Evolutionary conservation across 192 early-diverging fungal genomes (phyloP).

Genomic region (Coemansia sp.): DNA sequence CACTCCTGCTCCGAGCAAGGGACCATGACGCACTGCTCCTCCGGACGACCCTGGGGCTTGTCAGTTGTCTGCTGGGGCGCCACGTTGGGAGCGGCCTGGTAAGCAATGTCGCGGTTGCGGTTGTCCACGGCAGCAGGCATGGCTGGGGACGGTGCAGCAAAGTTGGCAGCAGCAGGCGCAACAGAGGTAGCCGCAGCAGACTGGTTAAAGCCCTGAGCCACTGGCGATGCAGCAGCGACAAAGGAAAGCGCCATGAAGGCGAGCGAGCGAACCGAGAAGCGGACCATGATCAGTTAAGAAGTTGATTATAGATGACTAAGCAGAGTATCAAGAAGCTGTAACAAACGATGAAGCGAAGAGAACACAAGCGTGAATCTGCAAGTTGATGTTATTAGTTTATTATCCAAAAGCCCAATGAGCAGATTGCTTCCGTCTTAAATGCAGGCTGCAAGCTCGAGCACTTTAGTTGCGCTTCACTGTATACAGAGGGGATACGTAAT

Average conservation of each 20-base stretch:
- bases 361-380: background rate
- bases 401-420: background rate
- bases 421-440: background rate
- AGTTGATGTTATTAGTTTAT: background rate
- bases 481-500: background rate
- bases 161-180: conserved; percentile 16
- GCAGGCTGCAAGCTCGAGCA: background rate
- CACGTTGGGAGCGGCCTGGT: conserved; percentile 16
- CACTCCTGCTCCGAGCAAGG: conserved; percentile 46
- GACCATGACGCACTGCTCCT: conserved; percentile 27
- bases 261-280: conserved; percentile 40
- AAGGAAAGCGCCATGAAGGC: conserved; percentile 49
- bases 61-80: conserved; percentile 15
- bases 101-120: conserved; percentile 9
- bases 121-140: conserved; percentile 7
- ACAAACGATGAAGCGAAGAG: conserved; percentile 2
- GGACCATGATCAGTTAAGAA: conserved; percentile 28
- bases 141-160: conserved; percentile 2
- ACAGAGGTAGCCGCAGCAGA: conserved; percentile 12
- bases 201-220: conserved; percentile 15
- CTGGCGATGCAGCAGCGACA: conserved; percentile 40
- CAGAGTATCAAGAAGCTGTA: conserved; percentile 8
- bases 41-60: conserved; percentile 2
- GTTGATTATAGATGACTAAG: background rate
- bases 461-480: background rate